These are phyloP conservation scores for Pseudocercospora crystallina DNA, from an alignment of 2,329 filamentous ascomycete genomes.

Conservation along the genomic window DNA sequence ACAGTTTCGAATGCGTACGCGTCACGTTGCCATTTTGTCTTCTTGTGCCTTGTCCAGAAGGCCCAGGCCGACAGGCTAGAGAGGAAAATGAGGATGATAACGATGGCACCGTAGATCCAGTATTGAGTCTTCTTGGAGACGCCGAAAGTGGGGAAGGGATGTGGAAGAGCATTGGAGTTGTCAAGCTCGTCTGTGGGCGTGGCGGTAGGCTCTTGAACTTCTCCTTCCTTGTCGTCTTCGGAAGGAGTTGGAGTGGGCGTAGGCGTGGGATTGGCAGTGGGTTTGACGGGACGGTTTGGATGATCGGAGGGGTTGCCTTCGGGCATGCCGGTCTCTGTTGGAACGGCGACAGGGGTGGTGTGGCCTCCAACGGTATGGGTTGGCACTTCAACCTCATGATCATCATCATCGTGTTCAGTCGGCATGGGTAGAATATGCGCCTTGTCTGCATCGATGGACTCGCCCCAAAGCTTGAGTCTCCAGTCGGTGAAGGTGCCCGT, in stretches of 20 bases:
- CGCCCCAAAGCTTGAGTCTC: conserved; percentile 92
- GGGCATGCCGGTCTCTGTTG: conserved; percentile 47
- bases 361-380: conserved; percentile 57
- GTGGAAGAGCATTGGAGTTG: conserved; percentile 67
- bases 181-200: conserved; percentile 35
- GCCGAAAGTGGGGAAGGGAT: conserved; percentile 86
- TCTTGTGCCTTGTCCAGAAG: conserved; percentile 71
- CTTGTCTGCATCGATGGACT: conserved; percentile 73
- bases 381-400: conserved; percentile 68
- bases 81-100: conserved; percentile 84
- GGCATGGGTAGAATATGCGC: conserved; percentile 78
- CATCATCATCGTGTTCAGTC: conserved; percentile 75
- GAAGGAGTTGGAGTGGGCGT: conserved; percentile 33
- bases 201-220: conserved; percentile 19
- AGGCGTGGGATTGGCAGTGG: conserved; percentile 32
- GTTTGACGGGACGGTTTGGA: conserved; percentile 57
- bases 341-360: conserved; percentile 57
- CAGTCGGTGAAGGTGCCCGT: conserved; percentile 83
- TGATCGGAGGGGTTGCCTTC: conserved; percentile 48
- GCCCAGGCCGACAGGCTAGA: conserved; percentile 71
- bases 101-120: conserved; percentile 88
- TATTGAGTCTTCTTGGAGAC: conserved; percentile 82
- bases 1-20: conserved; percentile 94
- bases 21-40: conserved; percentile 62
- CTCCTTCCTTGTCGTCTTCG: conserved; percentile 30